Base-by-base conservation (phyloP, 108 stramenopile species). In the Nitzschia sp. region DNA sequence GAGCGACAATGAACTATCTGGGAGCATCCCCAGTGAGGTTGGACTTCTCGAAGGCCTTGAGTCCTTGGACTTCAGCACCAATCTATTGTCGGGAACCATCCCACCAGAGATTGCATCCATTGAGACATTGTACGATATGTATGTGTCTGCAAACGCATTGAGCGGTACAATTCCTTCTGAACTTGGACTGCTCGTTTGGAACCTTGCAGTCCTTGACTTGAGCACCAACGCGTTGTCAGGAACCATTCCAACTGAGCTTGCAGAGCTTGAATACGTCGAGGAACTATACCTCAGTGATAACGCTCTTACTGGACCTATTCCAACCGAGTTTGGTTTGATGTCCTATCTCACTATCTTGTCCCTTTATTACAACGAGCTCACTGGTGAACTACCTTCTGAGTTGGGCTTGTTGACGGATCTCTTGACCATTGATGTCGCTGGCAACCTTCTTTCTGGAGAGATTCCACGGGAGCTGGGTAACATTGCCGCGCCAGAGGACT, bases 101-200 rank as follows among this genome's bases (percentile, higher is more conserved):
- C 83, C 77, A 12, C 58, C 69, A 9, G 72, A 73, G 21, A 82
- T 87, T 55, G 83, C 81, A 43, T 71, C 65, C 26, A 70, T 77
- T 81, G 78, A 76, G 0, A 83, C 72, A n/a, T 46, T 80, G 57
- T 63, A 77, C 26, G 64, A 62, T 42, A 10, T 86, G 20, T 73
- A 53, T 56, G 63, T 83, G 63, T 37, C 50, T 12, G 9, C 11
- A 8, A 71, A 71, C 37, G 26, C 10, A n/a, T 62, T 71, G 34
- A 21, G 26, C 2, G 70, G 60, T 17, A 53, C 54, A 22, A 65
- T 74, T 34, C 80, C 76, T 2, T 39, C 67, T 10, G 67, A 82
- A 39, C 69, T 85, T 7, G 73, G 63, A 37, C 75, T 43, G 0
- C 70, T 86, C 55, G 58, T 34, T 34, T 34, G 29, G 29, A 34